Conservation (phyloP, 2,329 filamentous ascomycete species). For the Colletotrichum liriopes region DNA sequence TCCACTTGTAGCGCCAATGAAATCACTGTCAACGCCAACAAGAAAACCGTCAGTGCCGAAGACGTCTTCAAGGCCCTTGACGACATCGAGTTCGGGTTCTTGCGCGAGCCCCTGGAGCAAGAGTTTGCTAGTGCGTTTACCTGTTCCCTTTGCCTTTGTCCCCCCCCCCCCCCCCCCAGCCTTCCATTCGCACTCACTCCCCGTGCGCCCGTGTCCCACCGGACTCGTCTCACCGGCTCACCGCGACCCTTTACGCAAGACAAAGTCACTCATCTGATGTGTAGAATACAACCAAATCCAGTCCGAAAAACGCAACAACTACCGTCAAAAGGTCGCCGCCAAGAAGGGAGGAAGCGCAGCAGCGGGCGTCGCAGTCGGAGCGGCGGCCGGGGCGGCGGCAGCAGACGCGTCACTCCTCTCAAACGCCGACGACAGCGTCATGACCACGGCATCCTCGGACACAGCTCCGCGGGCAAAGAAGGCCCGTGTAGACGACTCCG, state of each 20-base stretch:
- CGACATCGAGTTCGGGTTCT: constrained; percentile 84
- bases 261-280: constrained; percentile 12
- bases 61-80: constrained; percentile 85
- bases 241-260: not conserved
- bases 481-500: constrained; percentile 62
- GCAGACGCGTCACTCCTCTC: constrained; percentile 49
- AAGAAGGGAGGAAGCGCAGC: constrained; percentile 64
- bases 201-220: too few species aligned
- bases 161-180: too few species aligned
- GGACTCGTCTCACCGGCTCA: not conserved
- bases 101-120: constrained; percentile 77
- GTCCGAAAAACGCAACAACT: constrained; percentile 81
- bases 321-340: constrained; percentile 79
- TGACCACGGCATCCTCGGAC: constrained; percentile 49
- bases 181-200: not conserved
- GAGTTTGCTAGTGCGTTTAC: constrained; percentile 79
- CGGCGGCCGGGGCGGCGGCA: constrained; percentile 58
- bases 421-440: constrained; percentile 53
- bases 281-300: constrained; percentile 81
- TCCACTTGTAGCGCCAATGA: constrained; percentile 76
- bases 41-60: constrained; percentile 83
- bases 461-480: constrained; percentile 59
- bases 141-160: constrained; percentile 11
- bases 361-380: constrained; percentile 41
- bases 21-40: constrained; percentile 74